Base-by-base conservation (phyloP, 352 stramenopile genomes). In the Albugo candida region DNA sequence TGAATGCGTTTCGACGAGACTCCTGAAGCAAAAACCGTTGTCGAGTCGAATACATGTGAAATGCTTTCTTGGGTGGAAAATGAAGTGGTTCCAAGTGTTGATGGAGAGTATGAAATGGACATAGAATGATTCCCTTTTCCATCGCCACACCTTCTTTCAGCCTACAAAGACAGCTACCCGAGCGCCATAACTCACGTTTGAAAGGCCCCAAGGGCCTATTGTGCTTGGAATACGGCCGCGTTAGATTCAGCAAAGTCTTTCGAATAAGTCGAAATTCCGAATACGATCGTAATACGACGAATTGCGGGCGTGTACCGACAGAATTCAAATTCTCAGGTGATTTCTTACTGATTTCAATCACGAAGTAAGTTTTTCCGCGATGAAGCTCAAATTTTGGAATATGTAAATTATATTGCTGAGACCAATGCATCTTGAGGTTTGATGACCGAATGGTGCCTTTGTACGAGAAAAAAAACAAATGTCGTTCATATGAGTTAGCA, bases 41-140 rank as follows among this genome's bases (percentile, higher is more conserved):
- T 16, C 53, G 49, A 41, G 61, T 47, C 16, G 56, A 41, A 11
- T 69, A 60, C 17, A 60, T 57, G 27, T 59, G 59, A 13, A 62
- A 39, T 17, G 55, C 53, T 12, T 58, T 48, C 27, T 54, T 62
- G 8, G 58, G 62, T 17, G 68, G 65, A 41, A 78, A 72, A 41
- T 49, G 40, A 21, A 77, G 58, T 2, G 59, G 52, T 19, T 55
- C 50, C 39, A 79, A 36, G 10, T 70, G 47, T 13, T 44, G 48
- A 45, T 61, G 54, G 40, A 81, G 47, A 16, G 36, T 57, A 16
- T 77, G 52, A 47, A 81, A 81, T 17, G 63, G 54, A 52, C 70
- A 83, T 45, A 52, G 46, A 41, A 36, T 24, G 8, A 43, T 43
- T 19, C 38, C 38, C 8, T 19, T 43, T 8, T 24, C 38, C 38